These are phyloP conservation scores for Scolecobasidium constrictum DNA, from an alignment of 2,329 filamentous ascomycete genomes.

Conservation along the genomic window DNA sequence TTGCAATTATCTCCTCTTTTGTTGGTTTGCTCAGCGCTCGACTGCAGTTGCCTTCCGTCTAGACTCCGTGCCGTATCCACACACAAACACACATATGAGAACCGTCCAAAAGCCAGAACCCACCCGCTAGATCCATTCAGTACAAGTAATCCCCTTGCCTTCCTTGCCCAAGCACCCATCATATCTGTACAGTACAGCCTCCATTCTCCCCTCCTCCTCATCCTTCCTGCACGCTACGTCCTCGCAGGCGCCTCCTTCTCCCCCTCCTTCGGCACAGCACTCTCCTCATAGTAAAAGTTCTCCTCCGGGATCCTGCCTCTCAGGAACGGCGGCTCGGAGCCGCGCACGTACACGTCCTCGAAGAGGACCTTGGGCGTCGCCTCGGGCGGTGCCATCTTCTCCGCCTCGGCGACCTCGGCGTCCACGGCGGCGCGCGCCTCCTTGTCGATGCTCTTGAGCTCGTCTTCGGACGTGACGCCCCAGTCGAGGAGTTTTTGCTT, in stretches of 20 bases:
- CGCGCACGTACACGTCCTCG: conserved; percentile 91
- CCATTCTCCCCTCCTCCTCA: no score
- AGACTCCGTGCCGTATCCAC: no score
- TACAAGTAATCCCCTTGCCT: no score
- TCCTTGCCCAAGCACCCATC: no score
- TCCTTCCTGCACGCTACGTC: no score
- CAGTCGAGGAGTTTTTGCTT: conserved; percentile 98
- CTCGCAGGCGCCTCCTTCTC: conserved; percentile 24
- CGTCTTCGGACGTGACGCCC: conserved; percentile 81
- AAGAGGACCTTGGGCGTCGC: conserved; percentile 72
- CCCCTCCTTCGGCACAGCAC: conserved; percentile 25
- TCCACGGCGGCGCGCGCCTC: conserved; percentile 77
- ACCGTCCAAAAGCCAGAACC: no score
- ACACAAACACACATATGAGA: no score
- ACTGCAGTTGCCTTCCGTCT: no score
- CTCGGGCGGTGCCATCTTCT: conserved; percentile 77
- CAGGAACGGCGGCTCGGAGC: conserved; percentile 79
- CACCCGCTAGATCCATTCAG: no score
- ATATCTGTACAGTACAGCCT: no score
- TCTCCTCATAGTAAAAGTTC: conserved; percentile 63
- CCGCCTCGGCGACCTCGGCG: conserved; percentile 79
- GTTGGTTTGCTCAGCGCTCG: no score
- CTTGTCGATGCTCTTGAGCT: conserved; percentile 95
- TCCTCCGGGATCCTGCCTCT: conserved; percentile 82
- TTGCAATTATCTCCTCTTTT: no score